These are phyloP conservation scores for Coriolopsis trogii DNA, from an alignment of 1,284 basidiomycete species.

Conservation along the genomic window DNA sequence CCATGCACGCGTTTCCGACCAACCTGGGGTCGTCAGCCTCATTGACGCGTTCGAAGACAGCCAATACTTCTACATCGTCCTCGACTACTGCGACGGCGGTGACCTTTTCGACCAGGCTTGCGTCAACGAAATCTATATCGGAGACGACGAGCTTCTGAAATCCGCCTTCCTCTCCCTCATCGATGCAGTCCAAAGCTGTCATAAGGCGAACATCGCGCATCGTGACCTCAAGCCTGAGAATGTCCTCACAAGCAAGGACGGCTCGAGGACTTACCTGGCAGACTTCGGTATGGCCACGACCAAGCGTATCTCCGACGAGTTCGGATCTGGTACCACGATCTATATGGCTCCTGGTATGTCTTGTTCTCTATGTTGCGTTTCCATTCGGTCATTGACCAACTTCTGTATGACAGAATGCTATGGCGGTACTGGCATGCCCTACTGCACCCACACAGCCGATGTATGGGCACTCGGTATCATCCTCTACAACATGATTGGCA, in stretches of 20 bases:
- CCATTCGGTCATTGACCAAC: background rate
- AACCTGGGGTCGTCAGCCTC: conserved; percentile 62
- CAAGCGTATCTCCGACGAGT: conserved; percentile 45
- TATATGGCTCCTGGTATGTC: conserved; percentile 62
- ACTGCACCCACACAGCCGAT: conserved; percentile 79
- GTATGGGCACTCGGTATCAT: conserved; percentile 78
- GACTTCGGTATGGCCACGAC: conserved; percentile 74
- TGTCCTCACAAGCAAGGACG: conserved; percentile 52
- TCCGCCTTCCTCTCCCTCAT: conserved; percentile 61
- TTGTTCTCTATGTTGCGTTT: background rate
- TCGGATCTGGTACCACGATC: conserved; percentile 53
- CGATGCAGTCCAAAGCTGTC: conserved; percentile 65
- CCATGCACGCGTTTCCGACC: conserved; percentile 61
- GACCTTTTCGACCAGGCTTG: conserved; percentile 69
- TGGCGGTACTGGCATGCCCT: conserved; percentile 34
- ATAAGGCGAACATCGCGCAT: conserved; percentile 62
- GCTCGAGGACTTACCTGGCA: conserved; percentile 52
- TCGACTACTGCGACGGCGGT: conserved; percentile 66
- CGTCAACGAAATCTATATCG: conserved; percentile 48
- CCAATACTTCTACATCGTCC: conserved; percentile 59
- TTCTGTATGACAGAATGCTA: conserved; percentile 18
- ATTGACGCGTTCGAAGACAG: conserved; percentile 61
- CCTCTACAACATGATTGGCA: conserved; percentile 76
- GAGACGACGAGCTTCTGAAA: conserved; percentile 52
- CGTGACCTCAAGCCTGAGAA: conserved; percentile 79